phyloP scores from a whole-genome alignment of 495 filamentous ascomycete genomes.

The Tuber umbilicatum region DNA sequence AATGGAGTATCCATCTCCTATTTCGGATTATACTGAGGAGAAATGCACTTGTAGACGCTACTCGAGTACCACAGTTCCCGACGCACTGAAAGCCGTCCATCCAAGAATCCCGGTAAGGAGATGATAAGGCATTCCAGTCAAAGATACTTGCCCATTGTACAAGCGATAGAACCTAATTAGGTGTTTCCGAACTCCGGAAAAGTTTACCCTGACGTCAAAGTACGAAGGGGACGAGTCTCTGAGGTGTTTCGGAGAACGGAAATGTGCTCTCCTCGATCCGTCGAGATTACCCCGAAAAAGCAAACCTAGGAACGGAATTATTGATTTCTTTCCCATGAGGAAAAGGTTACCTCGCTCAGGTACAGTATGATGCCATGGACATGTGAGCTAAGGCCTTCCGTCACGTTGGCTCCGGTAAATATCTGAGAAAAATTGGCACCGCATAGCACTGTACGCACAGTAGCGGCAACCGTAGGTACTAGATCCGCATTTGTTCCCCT shows the following conservation, averaged over 20 bases:
- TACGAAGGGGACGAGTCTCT: background rate
- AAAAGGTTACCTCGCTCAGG: background rate
- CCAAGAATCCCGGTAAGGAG: background rate
- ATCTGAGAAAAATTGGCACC: background rate
- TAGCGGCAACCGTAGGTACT: background rate
- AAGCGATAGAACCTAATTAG: background rate
- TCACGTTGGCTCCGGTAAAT: background rate
- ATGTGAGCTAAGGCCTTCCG: background rate
- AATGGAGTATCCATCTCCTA: background rate
- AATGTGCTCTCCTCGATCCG: background rate
- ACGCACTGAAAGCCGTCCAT: background rate
- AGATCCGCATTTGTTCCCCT: background rate
- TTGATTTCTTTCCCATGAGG: background rate
- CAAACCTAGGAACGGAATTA: background rate
- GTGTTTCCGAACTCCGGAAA: constrained; percentile 1
- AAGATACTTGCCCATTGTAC: background rate
- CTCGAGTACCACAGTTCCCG: background rate
- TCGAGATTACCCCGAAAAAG: background rate
- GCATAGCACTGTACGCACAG: background rate
- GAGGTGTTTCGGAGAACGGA: background rate
- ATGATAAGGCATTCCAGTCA: background rate
- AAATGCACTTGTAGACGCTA: background rate
- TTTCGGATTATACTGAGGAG: background rate
- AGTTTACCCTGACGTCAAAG: background rate
- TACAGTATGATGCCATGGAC: background rate